A percentile compares a stretch with the other conserved stretches of the same genome.
These are phyloP conservation scores for Colletotrichum sansevieriae DNA, from an alignment of 2,329 filamentous ascomycete genomes.

Conservation along the genomic window DNA sequence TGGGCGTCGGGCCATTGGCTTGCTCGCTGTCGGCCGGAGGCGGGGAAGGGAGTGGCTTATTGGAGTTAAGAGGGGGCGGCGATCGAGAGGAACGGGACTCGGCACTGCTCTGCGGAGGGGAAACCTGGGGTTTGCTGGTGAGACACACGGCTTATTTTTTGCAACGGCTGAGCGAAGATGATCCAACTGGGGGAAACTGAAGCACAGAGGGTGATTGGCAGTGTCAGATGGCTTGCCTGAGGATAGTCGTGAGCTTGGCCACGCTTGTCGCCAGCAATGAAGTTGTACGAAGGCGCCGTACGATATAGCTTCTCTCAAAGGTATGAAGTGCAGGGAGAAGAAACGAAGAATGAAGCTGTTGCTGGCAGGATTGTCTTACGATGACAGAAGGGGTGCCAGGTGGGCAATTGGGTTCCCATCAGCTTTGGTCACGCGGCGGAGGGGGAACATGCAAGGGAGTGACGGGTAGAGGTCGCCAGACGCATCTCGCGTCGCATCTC, in stretches of 20 bases:
- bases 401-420: slow-evolving; percentile 21
- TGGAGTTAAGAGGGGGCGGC: slow-evolving; percentile 58
- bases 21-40: slow-evolving; percentile 59
- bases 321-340: background rate
- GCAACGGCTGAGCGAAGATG: slow-evolving; percentile 41
- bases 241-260: slow-evolving; percentile 2
- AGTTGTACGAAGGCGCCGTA: background rate
- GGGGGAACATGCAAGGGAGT: slow-evolving; percentile 35
- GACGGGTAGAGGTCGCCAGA: slow-evolving; percentile 34
- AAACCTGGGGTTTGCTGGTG: slow-evolving; percentile 42
- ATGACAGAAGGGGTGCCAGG: slow-evolving; percentile 11
- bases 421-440: slow-evolving; percentile 37
- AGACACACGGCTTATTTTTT: slow-evolving; percentile 38
- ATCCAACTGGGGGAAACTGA: slow-evolving; percentile 23
- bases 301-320: background rate
- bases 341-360: background rate
- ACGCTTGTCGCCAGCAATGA: background rate
- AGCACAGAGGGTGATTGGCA: slow-evolving; percentile 8
- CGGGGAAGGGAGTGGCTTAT: slow-evolving; percentile 70
- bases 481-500: slow-evolving; percentile 19
- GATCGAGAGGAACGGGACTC: slow-evolving; percentile 40
- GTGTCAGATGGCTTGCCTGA: slow-evolving; percentile 10
- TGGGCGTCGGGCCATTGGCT: slow-evolving; percentile 54
- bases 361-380: background rate
- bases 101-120: slow-evolving; percentile 41